These are phyloP conservation scores for Syzygium oleosum DNA, from an alignment of 345 rosid genomes.

Conservation along the genomic window DNA sequence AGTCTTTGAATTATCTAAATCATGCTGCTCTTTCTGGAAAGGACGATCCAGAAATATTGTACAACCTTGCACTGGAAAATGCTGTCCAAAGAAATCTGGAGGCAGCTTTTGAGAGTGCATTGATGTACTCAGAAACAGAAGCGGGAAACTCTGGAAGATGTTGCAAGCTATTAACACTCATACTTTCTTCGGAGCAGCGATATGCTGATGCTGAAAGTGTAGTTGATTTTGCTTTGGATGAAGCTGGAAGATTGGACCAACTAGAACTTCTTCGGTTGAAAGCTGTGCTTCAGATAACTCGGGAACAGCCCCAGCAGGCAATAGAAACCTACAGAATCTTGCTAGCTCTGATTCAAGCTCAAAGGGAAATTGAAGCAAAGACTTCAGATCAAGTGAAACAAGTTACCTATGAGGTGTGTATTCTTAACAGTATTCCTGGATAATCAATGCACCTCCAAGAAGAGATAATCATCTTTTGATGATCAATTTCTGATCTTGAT, in stretches of 20 bases:
- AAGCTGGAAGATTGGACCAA: conserved; percentile 52
- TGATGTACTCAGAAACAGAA: conserved; percentile 42
- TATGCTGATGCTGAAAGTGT: conserved; percentile 66
- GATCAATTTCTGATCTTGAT: not conserved
- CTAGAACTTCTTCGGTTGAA: conserved; percentile 73
- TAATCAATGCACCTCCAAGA: not conserved
- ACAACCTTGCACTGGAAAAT: conserved; percentile 62
- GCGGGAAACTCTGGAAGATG: conserved; percentile 56
- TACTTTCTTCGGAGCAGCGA: conserved; percentile 67
- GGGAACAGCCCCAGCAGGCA: conserved; percentile 80
- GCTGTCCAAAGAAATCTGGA: conserved; percentile 80
- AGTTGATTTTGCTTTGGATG: conserved; percentile 69
- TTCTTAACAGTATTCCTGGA: not conserved
- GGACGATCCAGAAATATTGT: conserved; percentile 49
- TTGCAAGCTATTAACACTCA: conserved; percentile 66
- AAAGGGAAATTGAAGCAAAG: conserved; percentile 39
- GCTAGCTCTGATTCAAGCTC: conserved; percentile 70
- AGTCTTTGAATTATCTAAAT: conserved; percentile 50
- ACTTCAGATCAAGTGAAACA: conserved; percentile 13
- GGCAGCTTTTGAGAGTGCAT: conserved; percentile 54
- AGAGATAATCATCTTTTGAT: not conserved
- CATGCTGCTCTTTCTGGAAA: conserved; percentile 38
- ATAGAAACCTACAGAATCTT: conserved; percentile 75
- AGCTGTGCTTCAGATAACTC: conserved; percentile 73
- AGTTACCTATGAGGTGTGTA: conserved; percentile 35